These are phyloP conservation scores for Globisporangium heterothallicum DNA, from an alignment of 352 stramenopile genomes.

Conservation along the genomic window DNA sequence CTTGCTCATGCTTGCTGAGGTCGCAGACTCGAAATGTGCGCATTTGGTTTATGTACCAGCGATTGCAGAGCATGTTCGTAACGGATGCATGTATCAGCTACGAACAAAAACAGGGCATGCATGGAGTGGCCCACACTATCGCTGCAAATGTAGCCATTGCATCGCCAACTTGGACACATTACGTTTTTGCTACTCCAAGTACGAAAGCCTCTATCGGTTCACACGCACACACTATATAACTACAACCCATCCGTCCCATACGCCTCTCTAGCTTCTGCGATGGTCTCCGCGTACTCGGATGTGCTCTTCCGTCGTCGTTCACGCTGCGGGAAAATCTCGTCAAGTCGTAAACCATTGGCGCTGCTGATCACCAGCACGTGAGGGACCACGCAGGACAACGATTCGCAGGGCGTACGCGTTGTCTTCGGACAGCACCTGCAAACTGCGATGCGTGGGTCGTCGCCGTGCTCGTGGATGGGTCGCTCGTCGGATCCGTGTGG, in stretches of 20 bases:
- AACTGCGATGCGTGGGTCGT: constrained; percentile 31
- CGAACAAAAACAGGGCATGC: too few relatives aligned
- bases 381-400: constrained; percentile 46
- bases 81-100: too few relatives aligned
- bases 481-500: constrained; percentile 5
- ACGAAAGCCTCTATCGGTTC: too few relatives aligned
- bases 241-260: constrained; percentile 9
- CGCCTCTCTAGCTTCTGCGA: constrained; percentile 10
- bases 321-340: constrained; percentile 8
- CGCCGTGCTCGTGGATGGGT: constrained; percentile 8
- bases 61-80: too few relatives aligned
- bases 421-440: constrained; percentile 34
- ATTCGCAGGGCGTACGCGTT: constrained; percentile 37
- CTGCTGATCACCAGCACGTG: constrained; percentile 47
- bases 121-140: too few relatives aligned
- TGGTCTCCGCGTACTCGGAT: constrained; percentile 7
- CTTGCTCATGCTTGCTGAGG: constrained; percentile 16
- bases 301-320: not conserved
- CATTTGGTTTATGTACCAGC: too few relatives aligned
- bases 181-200: too few relatives aligned
- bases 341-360: constrained; percentile 4
- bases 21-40: too few relatives aligned
- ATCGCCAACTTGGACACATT: too few relatives aligned
- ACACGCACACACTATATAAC: not conserved
- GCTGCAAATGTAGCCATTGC: too few relatives aligned